A percentile compares a stretch with the other conserved stretches of the same genome.
phyloP scores from a whole-genome alignment of 345 rosid species.

The Syzygium aqueum region DNA sequence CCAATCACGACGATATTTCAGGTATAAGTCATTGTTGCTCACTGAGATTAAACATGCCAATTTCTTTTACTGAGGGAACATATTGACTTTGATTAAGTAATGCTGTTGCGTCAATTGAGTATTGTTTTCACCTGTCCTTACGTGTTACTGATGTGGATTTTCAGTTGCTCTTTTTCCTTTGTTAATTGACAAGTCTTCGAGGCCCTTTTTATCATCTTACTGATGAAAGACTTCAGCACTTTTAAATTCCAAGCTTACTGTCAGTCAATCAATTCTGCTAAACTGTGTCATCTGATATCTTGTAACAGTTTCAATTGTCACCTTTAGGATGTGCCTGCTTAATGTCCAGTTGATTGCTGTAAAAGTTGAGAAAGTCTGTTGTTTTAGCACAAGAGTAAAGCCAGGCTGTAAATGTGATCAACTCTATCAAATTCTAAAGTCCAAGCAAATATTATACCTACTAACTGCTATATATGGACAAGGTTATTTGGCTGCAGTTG shows the following conservation, averaged over 20 bases:
- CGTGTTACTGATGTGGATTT: not conserved
- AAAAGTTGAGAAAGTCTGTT: not conserved
- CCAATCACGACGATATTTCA: slow-evolving; percentile 81
- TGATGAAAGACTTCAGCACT: not conserved
- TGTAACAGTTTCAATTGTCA: not conserved
- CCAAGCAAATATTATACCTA: not conserved
- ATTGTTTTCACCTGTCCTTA: not conserved
- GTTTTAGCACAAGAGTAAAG: not conserved
- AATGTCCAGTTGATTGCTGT: not conserved
- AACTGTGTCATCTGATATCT: not conserved
- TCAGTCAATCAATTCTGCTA: not conserved
- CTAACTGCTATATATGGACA: not conserved
- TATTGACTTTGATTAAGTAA: not conserved
- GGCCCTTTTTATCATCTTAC: not conserved
- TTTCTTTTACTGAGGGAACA: not conserved
- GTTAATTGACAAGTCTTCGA: not conserved
- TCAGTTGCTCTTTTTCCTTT: not conserved
- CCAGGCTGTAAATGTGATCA: not conserved
- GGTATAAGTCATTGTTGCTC: slow-evolving; percentile 30
- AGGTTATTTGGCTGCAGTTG: not conserved
- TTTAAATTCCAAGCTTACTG: not conserved
- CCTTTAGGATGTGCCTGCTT: not conserved
- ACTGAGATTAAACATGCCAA: not conserved
- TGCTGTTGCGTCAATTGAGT: not conserved
- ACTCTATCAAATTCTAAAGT: not conserved